Conservation (phyloP, 2,329 filamentous ascomycete species). For the Scortechinia acanthostroma region DNA sequence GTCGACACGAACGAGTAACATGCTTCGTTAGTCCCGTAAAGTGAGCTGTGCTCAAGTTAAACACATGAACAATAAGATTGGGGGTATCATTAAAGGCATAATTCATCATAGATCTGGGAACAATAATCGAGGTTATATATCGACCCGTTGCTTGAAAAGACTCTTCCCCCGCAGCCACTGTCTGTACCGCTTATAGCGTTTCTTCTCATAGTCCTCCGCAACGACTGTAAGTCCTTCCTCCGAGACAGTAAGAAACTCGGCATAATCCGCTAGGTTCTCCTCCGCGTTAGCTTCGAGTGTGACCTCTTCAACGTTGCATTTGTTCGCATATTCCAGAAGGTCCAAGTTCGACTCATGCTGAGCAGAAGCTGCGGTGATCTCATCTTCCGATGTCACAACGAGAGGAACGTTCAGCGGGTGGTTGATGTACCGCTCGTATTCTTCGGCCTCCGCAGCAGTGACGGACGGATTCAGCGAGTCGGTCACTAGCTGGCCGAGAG, state of each 20-base stretch:
- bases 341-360: slow-evolving; percentile 39
- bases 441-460: slow-evolving; percentile 67
- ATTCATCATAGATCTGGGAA: slow-evolving; percentile 31
- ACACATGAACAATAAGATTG: background rate
- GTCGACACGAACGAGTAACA: too few species aligned
- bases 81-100: slow-evolving; percentile 4
- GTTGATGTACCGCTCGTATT: slow-evolving; percentile 81
- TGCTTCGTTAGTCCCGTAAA: background rate
- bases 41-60: background rate
- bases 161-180: slow-evolving; percentile 95
- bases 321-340: slow-evolving; percentile 60
- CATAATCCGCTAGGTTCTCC: slow-evolving; percentile 67
- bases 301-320: slow-evolving; percentile 58
- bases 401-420: slow-evolving; percentile 86
- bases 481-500: slow-evolving; percentile 76
- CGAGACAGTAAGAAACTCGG: slow-evolving; percentile 67
- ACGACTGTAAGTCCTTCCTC: slow-evolving; percentile 83
- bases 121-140: slow-evolving; percentile 21
- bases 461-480: slow-evolving; percentile 83
- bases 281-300: slow-evolving; percentile 40
- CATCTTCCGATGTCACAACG: slow-evolving; percentile 50
- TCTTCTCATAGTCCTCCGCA: slow-evolving; percentile 80
- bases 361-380: background rate
- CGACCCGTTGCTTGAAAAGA: slow-evolving; percentile 82
- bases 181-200: slow-evolving; percentile 90